These are phyloP conservation scores for Avena eriantha DNA, from an alignment of 176 grass and related monocot species.

Conservation along the genomic window DNA sequence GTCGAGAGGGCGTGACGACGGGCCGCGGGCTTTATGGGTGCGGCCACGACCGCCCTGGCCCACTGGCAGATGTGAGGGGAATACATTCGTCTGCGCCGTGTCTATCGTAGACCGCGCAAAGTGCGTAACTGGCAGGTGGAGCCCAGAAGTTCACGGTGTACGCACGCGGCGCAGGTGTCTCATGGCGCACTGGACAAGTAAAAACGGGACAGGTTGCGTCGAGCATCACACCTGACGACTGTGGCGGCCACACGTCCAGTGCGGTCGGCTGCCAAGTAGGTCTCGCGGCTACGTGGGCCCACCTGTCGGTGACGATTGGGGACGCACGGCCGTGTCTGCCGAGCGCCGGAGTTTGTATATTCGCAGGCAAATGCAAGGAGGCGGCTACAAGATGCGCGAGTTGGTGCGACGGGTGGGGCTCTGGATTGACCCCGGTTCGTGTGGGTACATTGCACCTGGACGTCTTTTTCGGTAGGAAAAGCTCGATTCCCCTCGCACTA, in stretches of 20 bases:
- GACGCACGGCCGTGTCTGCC: fast-evolving
- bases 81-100: fast-evolving
- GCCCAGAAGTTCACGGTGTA: fast-evolving
- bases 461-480: constrained; percentile 48
- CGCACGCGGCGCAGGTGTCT: not conserved
- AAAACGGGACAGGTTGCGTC: not conserved
- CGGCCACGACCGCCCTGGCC: not conserved
- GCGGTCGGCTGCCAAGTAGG: not conserved
- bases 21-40: constrained; percentile 37
- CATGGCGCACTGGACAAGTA: not conserved
- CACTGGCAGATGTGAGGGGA: not conserved
- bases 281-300: fast-evolving
- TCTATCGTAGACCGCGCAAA: not conserved
- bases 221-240: constrained; percentile 31
- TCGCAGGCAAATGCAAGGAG: not conserved
- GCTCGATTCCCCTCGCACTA: constrained; percentile 19
- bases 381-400: constrained; percentile 44
- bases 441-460: constrained; percentile 60
- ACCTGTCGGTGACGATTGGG: fast-evolving
- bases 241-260: constrained; percentile 11
- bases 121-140: fast-evolving
- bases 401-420: not conserved
- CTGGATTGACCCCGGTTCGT: not conserved
- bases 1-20: constrained; percentile 30
- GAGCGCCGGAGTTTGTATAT: not conserved